A percentile compares a stretch with the other conserved stretches of the same genome.
phyloP scores from a whole-genome alignment of 495 filamentous ascomycete species.

The Cercophora newfieldiana region DNA sequence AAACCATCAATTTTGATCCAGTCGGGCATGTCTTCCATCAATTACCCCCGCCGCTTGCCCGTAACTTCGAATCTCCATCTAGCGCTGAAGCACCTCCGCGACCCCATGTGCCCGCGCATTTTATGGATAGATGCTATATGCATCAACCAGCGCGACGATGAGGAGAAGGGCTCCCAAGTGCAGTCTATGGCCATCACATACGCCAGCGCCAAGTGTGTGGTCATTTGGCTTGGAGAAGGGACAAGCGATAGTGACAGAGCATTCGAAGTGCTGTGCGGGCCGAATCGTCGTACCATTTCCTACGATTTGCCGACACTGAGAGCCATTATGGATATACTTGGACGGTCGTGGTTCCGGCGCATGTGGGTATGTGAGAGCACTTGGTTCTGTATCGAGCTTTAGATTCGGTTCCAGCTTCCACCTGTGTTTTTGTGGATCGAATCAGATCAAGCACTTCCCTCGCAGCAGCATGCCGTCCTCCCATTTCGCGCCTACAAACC shows the following conservation, averaged over 20 bases:
- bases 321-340: neutral
- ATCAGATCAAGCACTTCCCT: neutral
- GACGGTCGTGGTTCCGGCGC: neutral
- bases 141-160: conserved; percentile 20
- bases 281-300: too few species aligned
- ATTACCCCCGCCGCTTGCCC: neutral
- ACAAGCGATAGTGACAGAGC: neutral
- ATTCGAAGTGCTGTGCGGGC: neutral
- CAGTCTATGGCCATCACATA: conserved; percentile 39
- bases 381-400: too few species aligned
- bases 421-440: too few species aligned
- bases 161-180: conserved; percentile 26
- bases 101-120: neutral
- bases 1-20: neutral
- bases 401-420: too few species aligned
- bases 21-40: neutral
- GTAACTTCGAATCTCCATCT: neutral
- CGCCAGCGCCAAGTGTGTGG: conserved; percentile 30
- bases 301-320: too few species aligned
- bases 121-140: neutral
- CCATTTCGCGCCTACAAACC: neutral
- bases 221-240: conserved; percentile 20
- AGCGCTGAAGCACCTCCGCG: neutral
- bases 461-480: neutral
- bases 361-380: neutral